Conservation (phyloP, 73 alveolate species). For the Stentor coeruleus region DNA sequence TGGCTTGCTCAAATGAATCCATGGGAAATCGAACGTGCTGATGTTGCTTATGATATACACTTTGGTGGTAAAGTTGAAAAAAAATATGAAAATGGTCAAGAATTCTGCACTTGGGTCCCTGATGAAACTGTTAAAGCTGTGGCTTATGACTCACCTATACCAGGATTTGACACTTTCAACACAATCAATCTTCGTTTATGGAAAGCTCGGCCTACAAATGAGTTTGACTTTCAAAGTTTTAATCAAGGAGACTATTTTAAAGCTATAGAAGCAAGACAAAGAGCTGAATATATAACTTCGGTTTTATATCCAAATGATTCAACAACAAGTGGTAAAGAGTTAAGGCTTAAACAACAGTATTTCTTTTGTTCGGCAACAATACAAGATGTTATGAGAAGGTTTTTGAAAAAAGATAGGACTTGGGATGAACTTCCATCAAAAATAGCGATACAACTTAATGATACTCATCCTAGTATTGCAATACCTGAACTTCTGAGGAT, state of each 20-base stretch:
- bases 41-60: slow-evolving; percentile 85
- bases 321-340: slow-evolving; percentile 93
- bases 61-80: slow-evolving; percentile 90
- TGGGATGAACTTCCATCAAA: slow-evolving; percentile 58
- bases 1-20: slow-evolving; percentile 98
- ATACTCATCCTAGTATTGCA: slow-evolving; percentile 87
- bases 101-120: slow-evolving; percentile 91
- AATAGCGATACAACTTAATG: slow-evolving; percentile 70
- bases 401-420: slow-evolving; percentile 7
- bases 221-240: slow-evolving; percentile 86
- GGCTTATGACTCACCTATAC: slow-evolving; percentile 99
- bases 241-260: slow-evolving; percentile 78
- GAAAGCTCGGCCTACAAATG: slow-evolving; percentile 84
- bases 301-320: slow-evolving; percentile 98
- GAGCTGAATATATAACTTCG: slow-evolving; percentile 97
- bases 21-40: slow-evolving; percentile 98
- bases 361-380: slow-evolving; percentile 98
- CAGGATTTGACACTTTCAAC: slow-evolving; percentile 98
- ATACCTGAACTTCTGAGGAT: slow-evolving; percentile 77
- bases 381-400: slow-evolving; percentile 55
- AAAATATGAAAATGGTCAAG: slow-evolving; percentile 59
- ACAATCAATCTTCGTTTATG: slow-evolving; percentile 95
- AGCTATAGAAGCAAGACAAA: slow-evolving; percentile 76
- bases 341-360: slow-evolving; percentile 97
- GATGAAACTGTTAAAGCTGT: slow-evolving; percentile 97